A percentile compares a stretch with the other conserved stretches of the same genome.
These are phyloP conservation scores for Hypoxylon sp. DNA, from an alignment of 2,329 filamentous ascomycete species.

Conservation along the genomic window DNA sequence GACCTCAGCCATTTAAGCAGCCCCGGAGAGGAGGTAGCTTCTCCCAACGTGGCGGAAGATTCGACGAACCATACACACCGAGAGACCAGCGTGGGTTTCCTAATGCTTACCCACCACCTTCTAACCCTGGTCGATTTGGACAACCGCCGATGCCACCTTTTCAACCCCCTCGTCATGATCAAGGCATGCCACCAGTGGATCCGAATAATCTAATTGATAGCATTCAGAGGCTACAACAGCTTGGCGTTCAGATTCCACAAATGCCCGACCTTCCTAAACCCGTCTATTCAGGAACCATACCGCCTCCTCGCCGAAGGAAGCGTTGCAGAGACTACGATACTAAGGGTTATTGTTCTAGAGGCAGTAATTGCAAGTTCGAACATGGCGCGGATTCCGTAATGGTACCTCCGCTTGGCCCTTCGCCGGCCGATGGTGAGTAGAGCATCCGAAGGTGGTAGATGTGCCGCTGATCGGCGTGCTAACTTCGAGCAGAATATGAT, in stretches of 20 bases:
- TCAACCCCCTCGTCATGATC: conserved; percentile 42
- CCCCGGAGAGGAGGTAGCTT: conserved; percentile 66
- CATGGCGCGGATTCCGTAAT: conserved; percentile 71
- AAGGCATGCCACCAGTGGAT: conserved; percentile 66
- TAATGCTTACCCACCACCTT: conserved; percentile 23
- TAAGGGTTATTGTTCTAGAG: conserved; percentile 79
- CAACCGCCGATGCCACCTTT: conserved; percentile 46
- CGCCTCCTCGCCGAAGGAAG: conserved; percentile 56
- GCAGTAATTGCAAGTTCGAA: conserved; percentile 77
- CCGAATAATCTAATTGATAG: conserved; percentile 73
- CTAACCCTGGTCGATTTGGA: conserved; percentile 40
- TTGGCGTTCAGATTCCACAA: conserved; percentile 64
- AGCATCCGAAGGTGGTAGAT: neutral
- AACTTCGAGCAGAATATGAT: conserved; percentile 67
- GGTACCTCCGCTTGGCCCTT: conserved; percentile 54
- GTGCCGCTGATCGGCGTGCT: conserved; percentile 14
- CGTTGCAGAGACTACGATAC: conserved; percentile 79
- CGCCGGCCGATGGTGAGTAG: conserved; percentile 55
- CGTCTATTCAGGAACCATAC: conserved; percentile 49
- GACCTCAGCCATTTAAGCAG: conserved; percentile 70
- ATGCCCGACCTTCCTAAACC: conserved; percentile 56
- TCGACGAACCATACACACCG: conserved; percentile 53
- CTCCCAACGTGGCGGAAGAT: conserved; percentile 55
- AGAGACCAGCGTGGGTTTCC: conserved; percentile 51
- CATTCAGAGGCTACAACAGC: conserved; percentile 73